A percentile compares a stretch with the other conserved stretches of the same genome.
Conservation (phyloP, 805 yeast species). For the Pichia occidentalis region DNA sequence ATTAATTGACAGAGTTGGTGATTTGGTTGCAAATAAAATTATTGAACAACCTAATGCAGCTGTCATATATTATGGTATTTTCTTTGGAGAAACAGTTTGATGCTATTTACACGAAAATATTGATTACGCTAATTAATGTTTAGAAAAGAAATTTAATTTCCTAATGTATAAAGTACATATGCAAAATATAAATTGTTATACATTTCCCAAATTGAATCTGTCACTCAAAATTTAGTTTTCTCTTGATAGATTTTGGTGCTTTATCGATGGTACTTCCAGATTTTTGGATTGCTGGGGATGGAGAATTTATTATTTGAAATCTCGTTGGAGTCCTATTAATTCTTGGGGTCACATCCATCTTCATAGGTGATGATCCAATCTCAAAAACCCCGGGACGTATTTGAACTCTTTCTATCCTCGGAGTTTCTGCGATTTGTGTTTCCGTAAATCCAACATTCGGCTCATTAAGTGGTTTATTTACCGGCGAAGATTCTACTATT, state of each 20-base stretch:
- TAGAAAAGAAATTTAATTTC: not conserved
- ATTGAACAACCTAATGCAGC: slow-evolving; percentile 42
- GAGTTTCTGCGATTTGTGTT: slow-evolving; percentile 7
- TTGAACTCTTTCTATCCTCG: slow-evolving; percentile 11
- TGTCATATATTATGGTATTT: slow-evolving; percentile 55
- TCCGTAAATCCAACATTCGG: no score
- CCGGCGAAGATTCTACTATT: no score
- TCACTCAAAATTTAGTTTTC: slow-evolving; percentile 20
- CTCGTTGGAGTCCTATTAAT: slow-evolving; percentile 6
- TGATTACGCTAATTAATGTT: slow-evolving; percentile 1
- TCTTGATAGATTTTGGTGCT: slow-evolving; percentile 12
- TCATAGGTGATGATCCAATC: slow-evolving; percentile 20
- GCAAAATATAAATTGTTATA: no score
- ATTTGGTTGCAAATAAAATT: slow-evolving; percentile 44
- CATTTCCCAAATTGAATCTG: no score
- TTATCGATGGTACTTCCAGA: not conserved
- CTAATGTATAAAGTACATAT: no score
- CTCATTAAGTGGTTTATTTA: no score
- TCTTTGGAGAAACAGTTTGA: slow-evolving; percentile 51
- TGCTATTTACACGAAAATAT: no score
- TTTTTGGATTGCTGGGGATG: not conserved
- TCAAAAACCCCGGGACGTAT: slow-evolving; percentile 14
- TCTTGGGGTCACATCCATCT: slow-evolving; percentile 1
- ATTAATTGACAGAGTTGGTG: slow-evolving; percentile 56
- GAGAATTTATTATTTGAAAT: not conserved